Percentiles rank a stretch among this genome's conserved stretches.
These are phyloP conservation scores for Candolleomyces eurysporus DNA, from an alignment of 768 basidiomycete species.

Conservation along the genomic window DNA sequence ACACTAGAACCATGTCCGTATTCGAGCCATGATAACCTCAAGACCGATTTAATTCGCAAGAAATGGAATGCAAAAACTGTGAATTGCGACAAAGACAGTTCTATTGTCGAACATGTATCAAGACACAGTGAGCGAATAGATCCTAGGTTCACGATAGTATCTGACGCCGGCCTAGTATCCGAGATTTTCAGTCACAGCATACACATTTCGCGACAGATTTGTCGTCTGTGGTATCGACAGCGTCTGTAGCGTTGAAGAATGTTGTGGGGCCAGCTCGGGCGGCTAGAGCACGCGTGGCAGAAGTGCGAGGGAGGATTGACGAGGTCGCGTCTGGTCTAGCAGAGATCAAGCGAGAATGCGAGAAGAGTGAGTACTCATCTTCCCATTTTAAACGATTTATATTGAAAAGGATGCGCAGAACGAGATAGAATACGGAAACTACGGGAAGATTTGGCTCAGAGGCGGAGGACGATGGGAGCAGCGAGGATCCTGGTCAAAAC, in stretches of 20 bases:
- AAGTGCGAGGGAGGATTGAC: slow-evolving; percentile 49
- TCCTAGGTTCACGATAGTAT: not conserved
- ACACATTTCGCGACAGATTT: slow-evolving; percentile 58
- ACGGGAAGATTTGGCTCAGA: slow-evolving; percentile 58
- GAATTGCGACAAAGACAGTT: slow-evolving; percentile 73
- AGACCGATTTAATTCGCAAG: too few relatives aligned
- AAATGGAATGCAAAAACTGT: slow-evolving; percentile 77
- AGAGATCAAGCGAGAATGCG: slow-evolving; percentile 56
- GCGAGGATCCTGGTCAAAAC: slow-evolving; percentile 5
- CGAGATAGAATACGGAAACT: slow-evolving; percentile 60
- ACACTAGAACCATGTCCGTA: too few relatives aligned
- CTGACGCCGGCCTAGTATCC: slow-evolving; percentile 35
- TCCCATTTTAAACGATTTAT: not conserved
- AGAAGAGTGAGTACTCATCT: slow-evolving; percentile 46
- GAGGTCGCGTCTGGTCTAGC: slow-evolving; percentile 49
- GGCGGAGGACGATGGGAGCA: slow-evolving; percentile 54
- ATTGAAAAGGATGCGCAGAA: slow-evolving; percentile 33
- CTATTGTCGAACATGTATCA: slow-evolving; percentile 68
- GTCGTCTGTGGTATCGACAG: slow-evolving; percentile 57
- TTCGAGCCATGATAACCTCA: too few relatives aligned
- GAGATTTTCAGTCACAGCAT: slow-evolving; percentile 58
- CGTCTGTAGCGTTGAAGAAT: slow-evolving; percentile 43
- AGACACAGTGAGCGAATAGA: slow-evolving; percentile 50
- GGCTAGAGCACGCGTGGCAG: slow-evolving; percentile 47
- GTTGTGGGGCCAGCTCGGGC: slow-evolving; percentile 43